Evolutionary conservation across 2,329 filamentous ascomycete genomes (phyloP).

Genomic region (Cladosporium oxysporum): DNA sequence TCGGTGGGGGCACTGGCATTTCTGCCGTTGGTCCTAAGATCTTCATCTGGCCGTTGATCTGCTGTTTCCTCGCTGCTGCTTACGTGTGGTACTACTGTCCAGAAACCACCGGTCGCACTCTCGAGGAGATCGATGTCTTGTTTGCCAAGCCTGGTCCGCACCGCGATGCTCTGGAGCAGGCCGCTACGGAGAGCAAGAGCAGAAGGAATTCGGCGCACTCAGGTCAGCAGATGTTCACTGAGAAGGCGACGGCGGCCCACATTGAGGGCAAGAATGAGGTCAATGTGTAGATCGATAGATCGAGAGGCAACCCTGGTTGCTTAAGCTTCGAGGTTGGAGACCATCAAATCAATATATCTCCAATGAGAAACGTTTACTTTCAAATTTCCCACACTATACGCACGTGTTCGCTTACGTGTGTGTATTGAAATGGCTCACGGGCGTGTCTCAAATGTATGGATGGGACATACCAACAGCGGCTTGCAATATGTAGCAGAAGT

Average conservation of each 20-base stretch:
- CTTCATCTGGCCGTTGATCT: slow-evolving; percentile 42
- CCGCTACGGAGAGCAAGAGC: slow-evolving; percentile 1
- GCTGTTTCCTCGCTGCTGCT: slow-evolving; percentile 32
- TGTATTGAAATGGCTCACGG: too few relatives aligned
- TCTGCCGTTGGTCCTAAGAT: slow-evolving; percentile 41
- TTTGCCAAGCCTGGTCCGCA: slow-evolving; percentile 22
- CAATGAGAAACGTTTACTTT: not conserved
- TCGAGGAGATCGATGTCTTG: slow-evolving; percentile 28
- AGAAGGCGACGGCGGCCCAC: not conserved
- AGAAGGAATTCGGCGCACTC: slow-evolving; percentile 4
- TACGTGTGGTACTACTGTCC: slow-evolving; percentile 34
- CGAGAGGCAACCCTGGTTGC: not conserved
- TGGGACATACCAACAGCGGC: too few relatives aligned
- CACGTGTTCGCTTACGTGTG: too few relatives aligned
- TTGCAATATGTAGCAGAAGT: too few relatives aligned
- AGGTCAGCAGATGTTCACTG: not conserved
- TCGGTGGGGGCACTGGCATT: slow-evolving; percentile 39
- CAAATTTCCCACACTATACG: not conserved
- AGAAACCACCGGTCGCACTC: slow-evolving; percentile 27
- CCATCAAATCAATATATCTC: not conserved
- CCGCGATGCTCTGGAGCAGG: slow-evolving; percentile 10
- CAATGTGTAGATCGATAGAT: not conserved
- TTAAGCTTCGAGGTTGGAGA: not conserved
- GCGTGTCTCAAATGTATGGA: too few relatives aligned
- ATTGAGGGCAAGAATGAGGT: not conserved